These are phyloP conservation scores for Xylaria acuta DNA, from an alignment of 495 filamentous ascomycete species.

Conservation along the genomic window DNA sequence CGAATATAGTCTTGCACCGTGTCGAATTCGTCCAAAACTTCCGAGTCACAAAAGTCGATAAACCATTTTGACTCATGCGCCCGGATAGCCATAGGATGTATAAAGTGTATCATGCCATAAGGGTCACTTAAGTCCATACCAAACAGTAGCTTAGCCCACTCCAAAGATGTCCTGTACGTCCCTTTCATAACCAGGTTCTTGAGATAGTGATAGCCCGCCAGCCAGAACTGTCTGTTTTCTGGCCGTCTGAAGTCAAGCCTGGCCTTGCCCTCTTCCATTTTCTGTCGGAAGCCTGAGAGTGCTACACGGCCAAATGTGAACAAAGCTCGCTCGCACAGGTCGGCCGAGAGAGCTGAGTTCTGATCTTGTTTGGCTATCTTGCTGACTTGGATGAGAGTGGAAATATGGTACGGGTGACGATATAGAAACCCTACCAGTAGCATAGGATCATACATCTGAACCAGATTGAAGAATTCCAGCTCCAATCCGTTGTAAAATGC, in stretches of 20 bases:
- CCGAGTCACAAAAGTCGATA: constrained; percentile 69
- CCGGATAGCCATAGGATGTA: constrained; percentile 84
- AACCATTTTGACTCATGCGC: constrained; percentile 78
- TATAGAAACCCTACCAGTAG: constrained; percentile 54
- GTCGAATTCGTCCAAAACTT: constrained; percentile 51
- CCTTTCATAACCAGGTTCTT: constrained; percentile 82
- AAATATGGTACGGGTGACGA: constrained; percentile 76
- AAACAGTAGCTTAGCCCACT: constrained; percentile 88
- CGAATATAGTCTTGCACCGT: constrained; percentile 61
- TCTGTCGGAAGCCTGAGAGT: constrained; percentile 76
- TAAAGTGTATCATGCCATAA: constrained; percentile 75
- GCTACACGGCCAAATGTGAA: constrained; percentile 90
- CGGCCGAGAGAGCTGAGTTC: constrained; percentile 82
- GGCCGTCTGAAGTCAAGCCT: constrained; percentile 76
- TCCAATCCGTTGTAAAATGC: constrained; percentile 78
- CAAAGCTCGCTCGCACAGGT: constrained; percentile 88
- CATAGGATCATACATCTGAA: constrained; percentile 82
- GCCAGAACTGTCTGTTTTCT: constrained; percentile 92
- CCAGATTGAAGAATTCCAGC: constrained; percentile 74
- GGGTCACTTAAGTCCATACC: constrained; percentile 81
- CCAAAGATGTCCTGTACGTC: constrained; percentile 90
- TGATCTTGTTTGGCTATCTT: constrained; percentile 89
- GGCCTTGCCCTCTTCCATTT: constrained; percentile 79
- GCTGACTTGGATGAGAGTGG: constrained; percentile 89
- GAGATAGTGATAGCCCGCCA: constrained; percentile 88